Conservation (phyloP, 176 grass and related monocot species). For the Carex parvula region DNA sequence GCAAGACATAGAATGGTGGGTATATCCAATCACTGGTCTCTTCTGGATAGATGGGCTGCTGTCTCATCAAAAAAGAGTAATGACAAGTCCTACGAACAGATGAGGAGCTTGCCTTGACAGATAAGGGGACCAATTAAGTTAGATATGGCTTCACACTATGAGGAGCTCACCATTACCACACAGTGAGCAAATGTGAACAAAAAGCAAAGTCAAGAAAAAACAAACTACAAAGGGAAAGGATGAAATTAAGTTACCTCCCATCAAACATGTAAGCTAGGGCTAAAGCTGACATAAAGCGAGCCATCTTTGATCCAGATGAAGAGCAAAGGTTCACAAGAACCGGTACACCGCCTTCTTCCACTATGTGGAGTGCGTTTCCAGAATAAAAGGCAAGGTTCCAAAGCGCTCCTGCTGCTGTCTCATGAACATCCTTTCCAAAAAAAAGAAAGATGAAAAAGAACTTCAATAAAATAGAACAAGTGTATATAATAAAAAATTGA, state of each 20-base stretch:
- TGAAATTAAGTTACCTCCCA: slow-evolving; percentile 62
- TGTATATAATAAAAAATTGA: background rate
- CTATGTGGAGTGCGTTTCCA: slow-evolving; percentile 81
- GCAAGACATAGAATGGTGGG: background rate
- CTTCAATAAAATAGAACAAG: slow-evolving; percentile 2
- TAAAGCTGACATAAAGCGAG: slow-evolving; percentile 97
- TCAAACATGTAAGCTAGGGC: slow-evolving; percentile 99
- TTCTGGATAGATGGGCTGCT: background rate
- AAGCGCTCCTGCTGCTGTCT: slow-evolving; percentile 97
- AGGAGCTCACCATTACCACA: background rate
- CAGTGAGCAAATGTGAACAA: slow-evolving; percentile 15
- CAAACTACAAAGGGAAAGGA: background rate
- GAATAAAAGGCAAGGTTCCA: slow-evolving; percentile 99
- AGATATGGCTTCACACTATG: background rate
- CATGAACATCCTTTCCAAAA: slow-evolving; percentile 83
- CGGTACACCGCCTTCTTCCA: slow-evolving; percentile 96
- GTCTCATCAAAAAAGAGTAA: background rate
- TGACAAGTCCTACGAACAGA: background rate
- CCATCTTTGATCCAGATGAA: slow-evolving; percentile 93
- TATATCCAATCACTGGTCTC: background rate
- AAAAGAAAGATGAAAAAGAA: background rate
- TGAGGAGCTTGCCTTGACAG: background rate
- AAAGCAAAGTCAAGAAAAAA: background rate
- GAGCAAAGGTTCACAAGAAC: slow-evolving; percentile 86
- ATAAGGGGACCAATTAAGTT: background rate